Base-by-base conservation (phyloP, 2,329 filamentous ascomycete genomes). In the Didymella pomorum region DNA sequence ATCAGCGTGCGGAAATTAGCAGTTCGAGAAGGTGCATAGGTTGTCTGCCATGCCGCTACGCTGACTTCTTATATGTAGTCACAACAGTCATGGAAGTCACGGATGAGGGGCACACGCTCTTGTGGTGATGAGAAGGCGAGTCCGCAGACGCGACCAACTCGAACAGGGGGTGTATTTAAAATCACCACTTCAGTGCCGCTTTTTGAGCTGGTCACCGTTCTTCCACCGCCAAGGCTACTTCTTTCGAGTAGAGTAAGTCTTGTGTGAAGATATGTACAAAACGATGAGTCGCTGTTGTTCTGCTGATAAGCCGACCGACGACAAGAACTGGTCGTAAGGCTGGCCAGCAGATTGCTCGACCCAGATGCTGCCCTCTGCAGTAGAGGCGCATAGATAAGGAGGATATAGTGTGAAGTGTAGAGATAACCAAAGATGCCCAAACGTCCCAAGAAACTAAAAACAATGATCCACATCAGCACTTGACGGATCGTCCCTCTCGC, bases 381-480 rank as follows among this genome's bases (percentile, higher is more conserved):
- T 44, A 46, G 48, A 58, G 55, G 42, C 21, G 61, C 49, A 54
- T 55, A 29, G 39, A 52, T 53, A 45, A 58, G 43, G 50, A 62
- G 42, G 56, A 66, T 54, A 58, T 48, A 48, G 44, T 62, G 52
- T 59, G 60, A 52, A 58, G 60, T 63, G 65, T 63, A 64, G 63
- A 67, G 61, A 67, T 63, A 64, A 62, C 55, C 65, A 58, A 64
- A 67, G 50, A 60, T 50, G 33, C 41, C 39, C 41, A 44, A 21
- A 58, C 23, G 39, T 51, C 45, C 50, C 39, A 50, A 50, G 48
- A 46, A 51, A 44, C 12, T 26, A 46, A 46, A 54, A 43, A 54
- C 23, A 31, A 58, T 53, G 72, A 74, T 75, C 73, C 71, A 70
- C 72, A 75, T 76, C 72, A 76, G 73, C 73, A 73, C 73, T 75